A percentile compares a stretch with the other conserved stretches of the same genome.
Conservation (phyloP, 2,329 filamentous ascomycete species). For the Colletotrichum nymphaeae region DNA sequence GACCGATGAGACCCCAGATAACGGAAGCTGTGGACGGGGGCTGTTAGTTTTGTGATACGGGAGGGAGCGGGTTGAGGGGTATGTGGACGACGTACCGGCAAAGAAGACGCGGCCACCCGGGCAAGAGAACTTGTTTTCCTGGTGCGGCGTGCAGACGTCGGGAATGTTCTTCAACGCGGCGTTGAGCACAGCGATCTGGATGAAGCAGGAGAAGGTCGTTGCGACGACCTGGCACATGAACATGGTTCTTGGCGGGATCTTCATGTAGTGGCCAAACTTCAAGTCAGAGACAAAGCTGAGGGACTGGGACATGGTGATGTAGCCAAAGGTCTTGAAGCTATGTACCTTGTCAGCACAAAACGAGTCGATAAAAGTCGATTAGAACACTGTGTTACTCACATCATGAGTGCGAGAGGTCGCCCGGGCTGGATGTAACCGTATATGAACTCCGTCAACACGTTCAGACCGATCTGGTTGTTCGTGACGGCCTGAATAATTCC, state of each 20-base stretch:
- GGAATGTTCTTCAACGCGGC: constrained; percentile 70
- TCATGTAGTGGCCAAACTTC: constrained; percentile 81
- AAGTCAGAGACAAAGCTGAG: constrained; percentile 74
- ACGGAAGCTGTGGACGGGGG: constrained; percentile 62
- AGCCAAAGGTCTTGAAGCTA: constrained; percentile 73
- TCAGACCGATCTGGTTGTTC: constrained; percentile 77
- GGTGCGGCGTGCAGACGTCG: constrained; percentile 69
- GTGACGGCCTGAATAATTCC: constrained; percentile 78
- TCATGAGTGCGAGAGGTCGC: constrained; percentile 77
- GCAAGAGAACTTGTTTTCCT: constrained; percentile 71
- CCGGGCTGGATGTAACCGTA: constrained; percentile 82
- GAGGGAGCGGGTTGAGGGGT: neutral
- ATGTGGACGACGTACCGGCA: constrained; percentile 54
- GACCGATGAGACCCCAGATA: constrained; percentile 76
- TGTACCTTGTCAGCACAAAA: constrained; percentile 32
- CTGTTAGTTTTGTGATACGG: neutral
- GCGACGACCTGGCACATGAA: constrained; percentile 75
- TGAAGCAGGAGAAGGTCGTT: constrained; percentile 73
- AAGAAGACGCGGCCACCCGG: constrained; percentile 74
- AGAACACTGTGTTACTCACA: constrained; percentile 55
- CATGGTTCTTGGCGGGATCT: constrained; percentile 74
- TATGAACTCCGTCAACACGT: constrained; percentile 80
- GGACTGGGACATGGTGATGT: constrained; percentile 73
- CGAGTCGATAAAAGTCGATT: neutral
- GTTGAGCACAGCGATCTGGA: constrained; percentile 74